These are phyloP conservation scores for Anthracocystis panici-leucophaei DNA, from an alignment of 1,284 basidiomycete species.

Conservation along the genomic window DNA sequence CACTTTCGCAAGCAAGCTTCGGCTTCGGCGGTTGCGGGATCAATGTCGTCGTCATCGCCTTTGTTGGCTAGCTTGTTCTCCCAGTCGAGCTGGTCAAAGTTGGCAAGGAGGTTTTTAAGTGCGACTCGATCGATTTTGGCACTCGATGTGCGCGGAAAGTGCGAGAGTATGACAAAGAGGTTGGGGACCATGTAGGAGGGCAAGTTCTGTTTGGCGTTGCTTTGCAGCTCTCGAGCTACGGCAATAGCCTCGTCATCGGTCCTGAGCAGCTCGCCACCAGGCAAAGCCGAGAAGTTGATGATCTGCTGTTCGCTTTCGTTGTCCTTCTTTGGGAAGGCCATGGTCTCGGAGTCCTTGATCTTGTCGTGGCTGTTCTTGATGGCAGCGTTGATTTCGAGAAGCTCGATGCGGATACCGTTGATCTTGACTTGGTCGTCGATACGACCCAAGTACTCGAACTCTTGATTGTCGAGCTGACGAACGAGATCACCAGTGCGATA, in stretches of 20 bases:
- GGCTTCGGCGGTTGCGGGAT: constrained; percentile 22
- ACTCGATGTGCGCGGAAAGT: constrained; percentile 69
- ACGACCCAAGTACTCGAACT: constrained; percentile 70
- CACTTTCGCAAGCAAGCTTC: constrained; percentile 48
- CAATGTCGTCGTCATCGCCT: constrained; percentile 27
- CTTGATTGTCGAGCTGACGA: constrained; percentile 66
- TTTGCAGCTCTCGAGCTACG: constrained; percentile 55
- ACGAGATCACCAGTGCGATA: constrained; percentile 69
- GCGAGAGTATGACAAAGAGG: constrained; percentile 67
- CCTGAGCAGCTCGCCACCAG: constrained; percentile 48
- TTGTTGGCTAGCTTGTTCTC: constrained; percentile 55
- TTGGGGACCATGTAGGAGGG: constrained; percentile 69
- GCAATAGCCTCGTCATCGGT: constrained; percentile 51
- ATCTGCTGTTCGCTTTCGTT: constrained; percentile 59
- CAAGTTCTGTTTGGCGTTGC: constrained; percentile 48
- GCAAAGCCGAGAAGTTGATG: constrained; percentile 68
- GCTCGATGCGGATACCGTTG: constrained; percentile 70
- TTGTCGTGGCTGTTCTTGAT: constrained; percentile 59
- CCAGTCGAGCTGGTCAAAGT: constrained; percentile 64
- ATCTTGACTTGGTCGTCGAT: constrained; percentile 71
- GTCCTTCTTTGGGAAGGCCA: constrained; percentile 56
- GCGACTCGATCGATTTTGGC: constrained; percentile 70
- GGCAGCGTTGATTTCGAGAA: constrained; percentile 70
- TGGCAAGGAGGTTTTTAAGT: constrained; percentile 59
- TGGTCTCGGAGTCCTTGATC: constrained; percentile 67